Percentiles rank a stretch among this genome's conserved stretches.
Evolutionary conservation across 1,139 yeast genomes (phyloP).

Genomic region (Petasospora rhodanensis): DNA sequence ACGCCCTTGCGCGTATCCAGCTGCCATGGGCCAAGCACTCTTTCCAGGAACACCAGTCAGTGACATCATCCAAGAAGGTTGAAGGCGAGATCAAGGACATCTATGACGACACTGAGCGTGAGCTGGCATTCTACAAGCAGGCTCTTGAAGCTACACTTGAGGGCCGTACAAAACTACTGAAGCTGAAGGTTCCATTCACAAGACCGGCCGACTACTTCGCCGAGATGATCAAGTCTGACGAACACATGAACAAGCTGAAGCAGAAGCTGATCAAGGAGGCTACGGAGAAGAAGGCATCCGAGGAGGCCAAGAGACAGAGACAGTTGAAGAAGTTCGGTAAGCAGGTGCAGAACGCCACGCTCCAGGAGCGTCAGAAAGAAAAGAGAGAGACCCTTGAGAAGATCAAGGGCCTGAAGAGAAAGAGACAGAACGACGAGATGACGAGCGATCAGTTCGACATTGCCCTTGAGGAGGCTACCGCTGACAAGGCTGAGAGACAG

Average conservation of each 20-base stretch:
- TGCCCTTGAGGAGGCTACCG: constrained; percentile 78
- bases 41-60: constrained; percentile 79
- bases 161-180: constrained; percentile 62
- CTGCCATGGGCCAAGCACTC: constrained; percentile 69
- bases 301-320: constrained; percentile 93
- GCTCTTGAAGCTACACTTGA: constrained; percentile 78
- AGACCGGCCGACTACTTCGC: constrained; percentile 97
- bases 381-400: constrained; percentile 88
- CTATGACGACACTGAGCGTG: constrained; percentile 91
- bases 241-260: constrained; percentile 94
- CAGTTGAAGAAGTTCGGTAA: constrained; percentile 95
- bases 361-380: constrained; percentile 92
- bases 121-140: constrained; percentile 82
- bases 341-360: constrained; percentile 90
- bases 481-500: constrained; percentile 32
- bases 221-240: constrained; percentile 97
- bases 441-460: constrained; percentile 55
- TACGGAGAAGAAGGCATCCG: constrained; percentile 84
- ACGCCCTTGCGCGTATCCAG: constrained; percentile 61
- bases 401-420: constrained; percentile 82
- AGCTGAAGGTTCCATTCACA: constrained; percentile 77
- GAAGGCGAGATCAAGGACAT: constrained; percentile 76
- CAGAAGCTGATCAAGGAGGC: constrained; percentile 79
- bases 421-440: constrained; percentile 75
- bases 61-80: constrained; percentile 56